Base-by-base conservation (phyloP, 164 flowering plant genomes). In the Platanus orientalis region DNA sequence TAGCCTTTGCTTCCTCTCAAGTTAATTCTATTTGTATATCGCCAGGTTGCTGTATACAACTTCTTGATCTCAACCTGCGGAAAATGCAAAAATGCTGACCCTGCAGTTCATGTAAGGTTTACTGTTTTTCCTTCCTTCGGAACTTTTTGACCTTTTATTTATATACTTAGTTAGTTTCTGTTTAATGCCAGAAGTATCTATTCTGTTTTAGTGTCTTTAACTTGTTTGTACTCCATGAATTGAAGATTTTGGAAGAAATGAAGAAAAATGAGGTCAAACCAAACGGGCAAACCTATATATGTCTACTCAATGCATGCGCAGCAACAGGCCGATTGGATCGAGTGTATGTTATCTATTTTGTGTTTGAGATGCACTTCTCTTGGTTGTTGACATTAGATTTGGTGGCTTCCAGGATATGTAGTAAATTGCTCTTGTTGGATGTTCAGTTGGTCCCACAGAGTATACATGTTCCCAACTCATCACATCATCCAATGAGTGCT, bases 191-290 rank as follows among this genome's bases (percentile, higher is more conserved):
- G 56, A 53, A 26, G 34, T 16, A 1, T 27, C 32, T 45, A 13
- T 24, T 10, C 14, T 57, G 1, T 57, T 9, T 20, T 25, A 10
- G 7, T 40, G 7, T 61, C 54, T 66, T 39, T 65, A 28, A 68
- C 54, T 59, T 50, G 40, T 56, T 60, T 60, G 36, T 20, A 39
- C n/a, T 64, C 45, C 53, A 13, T 66, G 40, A 23, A 58, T 66
- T 81, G 78, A 71, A 94, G 98, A 79, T 86, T 67, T 77, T 89
- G 75, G 99, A 91, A 58, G 99, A 94, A 69, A 94, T 94, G 97
- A 94, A 85, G 83, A 74, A 40, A 60, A 76, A 67, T 69, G 89
- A 77, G 55, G 93, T 91, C 78, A 91, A 89, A 75, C 99, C 96
- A 26, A 91, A 80, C 74, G 95, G 81, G 54, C 96, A 94, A 65